phyloP scores from a whole-genome alignment of 2,329 filamentous ascomycete genomes.

The Didymellaceae sp. region DNA sequence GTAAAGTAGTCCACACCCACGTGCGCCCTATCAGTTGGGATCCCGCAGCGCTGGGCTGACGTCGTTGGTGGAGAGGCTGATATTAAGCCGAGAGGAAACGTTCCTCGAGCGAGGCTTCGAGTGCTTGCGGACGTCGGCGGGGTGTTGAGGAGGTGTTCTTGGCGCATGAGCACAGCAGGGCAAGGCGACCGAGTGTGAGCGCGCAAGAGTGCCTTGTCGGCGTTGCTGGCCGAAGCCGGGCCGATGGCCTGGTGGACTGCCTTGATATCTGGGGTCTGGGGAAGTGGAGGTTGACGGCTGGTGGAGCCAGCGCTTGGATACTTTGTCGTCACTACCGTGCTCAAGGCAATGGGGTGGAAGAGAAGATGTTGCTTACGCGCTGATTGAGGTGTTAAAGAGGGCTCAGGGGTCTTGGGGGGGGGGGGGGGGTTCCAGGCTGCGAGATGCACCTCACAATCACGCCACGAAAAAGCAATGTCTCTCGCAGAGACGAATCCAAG shows the following conservation, averaged over 20 bases:
- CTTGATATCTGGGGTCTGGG: slow-evolving; percentile 7
- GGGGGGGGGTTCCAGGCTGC: too few species aligned
- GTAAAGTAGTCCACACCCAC: slow-evolving; percentile 5
- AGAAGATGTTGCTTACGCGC: too few species aligned
- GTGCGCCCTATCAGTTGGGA: background rate
- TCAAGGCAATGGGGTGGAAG: background rate
- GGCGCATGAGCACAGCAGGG: background rate
- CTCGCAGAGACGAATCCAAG: too few species aligned
- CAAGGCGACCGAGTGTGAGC: background rate
- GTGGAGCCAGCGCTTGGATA: background rate
- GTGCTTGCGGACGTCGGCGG: too few species aligned
- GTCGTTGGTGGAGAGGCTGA: background rate
- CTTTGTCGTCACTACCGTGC: too few species aligned
- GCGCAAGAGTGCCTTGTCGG: background rate
- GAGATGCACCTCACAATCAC: too few species aligned
- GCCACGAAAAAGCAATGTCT: too few species aligned
- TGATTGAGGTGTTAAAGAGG: too few species aligned
- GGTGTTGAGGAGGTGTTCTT: background rate
- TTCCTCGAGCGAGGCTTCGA: background rate
- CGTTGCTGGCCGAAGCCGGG: background rate
- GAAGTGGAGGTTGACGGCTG: slow-evolving; percentile 6
- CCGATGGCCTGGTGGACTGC: slow-evolving; percentile 5
- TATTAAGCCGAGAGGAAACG: background rate
- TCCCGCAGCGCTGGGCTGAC: background rate
- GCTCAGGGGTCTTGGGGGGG: too few species aligned